These are phyloP conservation scores for Tylopilus subfusipes DNA, from an alignment of 768 basidiomycete genomes.

Conservation along the genomic window DNA sequence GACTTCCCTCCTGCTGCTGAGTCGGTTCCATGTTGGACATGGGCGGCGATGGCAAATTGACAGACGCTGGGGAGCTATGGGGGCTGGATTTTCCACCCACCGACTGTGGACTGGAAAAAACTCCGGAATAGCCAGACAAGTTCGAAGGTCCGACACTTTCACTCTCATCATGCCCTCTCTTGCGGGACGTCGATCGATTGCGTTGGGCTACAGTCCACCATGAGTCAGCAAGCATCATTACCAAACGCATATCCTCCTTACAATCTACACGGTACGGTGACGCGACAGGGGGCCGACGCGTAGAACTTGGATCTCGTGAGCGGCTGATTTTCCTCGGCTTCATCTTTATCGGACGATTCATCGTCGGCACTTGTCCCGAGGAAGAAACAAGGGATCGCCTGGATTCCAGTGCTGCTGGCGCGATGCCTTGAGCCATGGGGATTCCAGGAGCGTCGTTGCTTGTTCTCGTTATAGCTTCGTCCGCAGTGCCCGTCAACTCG, in stretches of 20 bases:
- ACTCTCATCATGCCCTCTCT: conserved; percentile 66
- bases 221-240: conserved; percentile 14
- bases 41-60: conserved; percentile 67
- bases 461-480: conserved; percentile 53
- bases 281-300: conserved; percentile 53
- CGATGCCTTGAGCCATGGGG: conserved; percentile 25
- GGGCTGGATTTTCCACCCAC: conserved; percentile 49
- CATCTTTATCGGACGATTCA: conserved; percentile 49
- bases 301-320: conserved; percentile 54
- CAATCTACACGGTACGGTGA: conserved; percentile 66
- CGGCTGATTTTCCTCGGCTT: conserved; percentile 52
- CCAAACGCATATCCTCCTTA: conserved; percentile 33
- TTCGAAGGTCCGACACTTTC: conserved; percentile 45
- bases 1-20: conserved; percentile 49
- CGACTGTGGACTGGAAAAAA: conserved; percentile 53
- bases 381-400: conserved; percentile 50
- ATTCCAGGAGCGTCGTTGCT: conserved; percentile 18
- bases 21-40: conserved; percentile 48
- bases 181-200: conserved; percentile 73
- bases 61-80: conserved; percentile 75
- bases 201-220: conserved; percentile 46
- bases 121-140: conserved; percentile 45
- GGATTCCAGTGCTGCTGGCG: conserved; percentile 44
- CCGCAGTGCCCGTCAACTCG: conserved; percentile 66
- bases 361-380: conserved; percentile 40